Conservation (phyloP, 1,284 basidiomycete species). For the Cutaneotrichosporon cutaneum region DNA sequence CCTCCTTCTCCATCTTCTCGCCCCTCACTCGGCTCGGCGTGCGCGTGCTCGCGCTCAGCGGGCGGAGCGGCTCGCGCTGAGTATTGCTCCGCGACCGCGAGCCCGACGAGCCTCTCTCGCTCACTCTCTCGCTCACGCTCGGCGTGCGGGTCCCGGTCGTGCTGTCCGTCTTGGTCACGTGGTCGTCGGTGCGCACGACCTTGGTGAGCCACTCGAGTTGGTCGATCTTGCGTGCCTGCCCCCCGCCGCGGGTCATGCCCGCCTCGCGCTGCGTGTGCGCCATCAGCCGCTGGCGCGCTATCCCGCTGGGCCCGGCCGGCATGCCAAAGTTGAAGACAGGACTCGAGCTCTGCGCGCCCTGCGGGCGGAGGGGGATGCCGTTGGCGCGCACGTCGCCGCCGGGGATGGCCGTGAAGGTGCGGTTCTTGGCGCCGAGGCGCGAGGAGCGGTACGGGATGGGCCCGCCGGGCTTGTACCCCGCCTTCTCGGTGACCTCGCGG, state of each 20-base stretch:
- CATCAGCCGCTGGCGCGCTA: constrained; percentile 36
- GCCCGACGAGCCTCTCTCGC: constrained; percentile 21
- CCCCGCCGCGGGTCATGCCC: constrained; percentile 52
- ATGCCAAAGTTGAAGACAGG: constrained; percentile 4
- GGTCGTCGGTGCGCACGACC: constrained; percentile 38
- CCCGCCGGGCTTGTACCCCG: constrained; percentile 56
- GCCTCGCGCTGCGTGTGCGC: constrained; percentile 30
- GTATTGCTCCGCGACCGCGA: constrained; percentile 16
- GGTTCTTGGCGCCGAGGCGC: constrained; percentile 51
- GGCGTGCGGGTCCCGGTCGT: constrained; percentile 16
- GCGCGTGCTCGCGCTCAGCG: not conserved
- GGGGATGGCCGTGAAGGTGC: constrained; percentile 43
- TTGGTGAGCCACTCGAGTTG: constrained; percentile 53
- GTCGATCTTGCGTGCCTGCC: constrained; percentile 39
- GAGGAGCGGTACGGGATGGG: constrained; percentile 58
- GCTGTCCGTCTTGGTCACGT: constrained; percentile 1
- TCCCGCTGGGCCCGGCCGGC: constrained; percentile 32
- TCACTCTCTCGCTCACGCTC: constrained; percentile 28
- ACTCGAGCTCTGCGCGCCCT: not conserved
- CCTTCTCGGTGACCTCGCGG: constrained; percentile 56
- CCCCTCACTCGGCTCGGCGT: constrained; percentile 1
- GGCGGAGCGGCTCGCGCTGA: not conserved
- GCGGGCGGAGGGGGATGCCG: not conserved
- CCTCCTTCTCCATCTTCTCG: constrained; percentile 17
- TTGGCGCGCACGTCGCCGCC: constrained; percentile 3